A percentile compares a stretch with the other conserved stretches of the same genome.
phyloP scores from a whole-genome alignment of 352 stramenopile species.

The Thalassiosira delicatula region DNA sequence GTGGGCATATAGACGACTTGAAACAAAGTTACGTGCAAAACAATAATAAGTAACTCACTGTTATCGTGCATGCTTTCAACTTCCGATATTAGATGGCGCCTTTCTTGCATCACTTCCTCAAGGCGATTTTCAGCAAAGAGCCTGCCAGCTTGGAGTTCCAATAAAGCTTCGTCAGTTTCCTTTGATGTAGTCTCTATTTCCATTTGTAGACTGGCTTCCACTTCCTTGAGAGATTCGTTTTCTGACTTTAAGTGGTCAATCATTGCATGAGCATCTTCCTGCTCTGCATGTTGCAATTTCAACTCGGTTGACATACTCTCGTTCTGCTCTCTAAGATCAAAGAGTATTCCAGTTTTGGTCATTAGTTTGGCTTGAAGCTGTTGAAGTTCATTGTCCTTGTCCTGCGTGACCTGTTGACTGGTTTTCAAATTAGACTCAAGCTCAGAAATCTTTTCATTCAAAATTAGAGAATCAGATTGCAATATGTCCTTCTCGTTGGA shows the following conservation, averaged over 20 bases:
- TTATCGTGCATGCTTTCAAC: constrained; percentile 42
- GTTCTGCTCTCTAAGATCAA: constrained; percentile 37
- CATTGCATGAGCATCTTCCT: constrained; percentile 12
- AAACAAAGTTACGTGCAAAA: too few species aligned
- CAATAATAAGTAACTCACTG: too few species aligned
- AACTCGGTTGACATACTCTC: constrained; percentile 23
- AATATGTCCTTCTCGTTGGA: constrained; percentile 4
- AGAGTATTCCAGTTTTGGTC: constrained; percentile 20
- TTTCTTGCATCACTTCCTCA: constrained; percentile 40
- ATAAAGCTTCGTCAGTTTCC: constrained; percentile 20
- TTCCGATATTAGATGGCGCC: constrained; percentile 30
- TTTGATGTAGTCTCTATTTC: constrained; percentile 41
- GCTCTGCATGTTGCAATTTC: constrained; percentile 6
- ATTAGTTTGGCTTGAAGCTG: constrained; percentile 14
- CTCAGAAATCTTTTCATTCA: constrained; percentile 17
- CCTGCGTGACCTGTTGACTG: too few species aligned
- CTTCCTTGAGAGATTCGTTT: constrained; percentile 28
- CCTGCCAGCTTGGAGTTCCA: constrained; percentile 27
- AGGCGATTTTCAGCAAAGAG: constrained; percentile 25
- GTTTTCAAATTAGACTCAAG: too few species aligned
- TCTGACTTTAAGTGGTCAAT: constrained; percentile 32
- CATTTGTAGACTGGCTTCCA: constrained; percentile 17
- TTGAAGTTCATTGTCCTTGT: constrained; percentile 33
- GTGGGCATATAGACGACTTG: too few species aligned
- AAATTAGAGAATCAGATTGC: background rate